Base-by-base conservation (phyloP, 2,329 filamentous ascomycete genomes). In the Phyllosticta paracitricarpa region DNA sequence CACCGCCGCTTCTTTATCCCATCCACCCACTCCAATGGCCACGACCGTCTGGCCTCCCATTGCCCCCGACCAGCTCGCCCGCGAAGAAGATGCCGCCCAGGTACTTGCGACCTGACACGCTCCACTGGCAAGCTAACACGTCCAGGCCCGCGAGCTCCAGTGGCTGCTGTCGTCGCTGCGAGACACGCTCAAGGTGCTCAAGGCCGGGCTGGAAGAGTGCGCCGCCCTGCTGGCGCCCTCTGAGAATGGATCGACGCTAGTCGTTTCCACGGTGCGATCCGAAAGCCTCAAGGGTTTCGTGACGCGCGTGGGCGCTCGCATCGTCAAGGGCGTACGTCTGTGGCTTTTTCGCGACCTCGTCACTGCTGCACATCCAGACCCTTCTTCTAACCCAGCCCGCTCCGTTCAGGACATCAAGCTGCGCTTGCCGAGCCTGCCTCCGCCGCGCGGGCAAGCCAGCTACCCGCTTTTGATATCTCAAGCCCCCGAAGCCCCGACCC, bases 241-340 rank as follows among this genome's bases (percentile, higher is more conserved):
- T 65, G 91, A 96, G 70, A 86, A 88, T 0, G 91, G 91, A 8
- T 92, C 87, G 68, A 99, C 93, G 0, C 84, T 99, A 28, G 92
- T 94, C 30, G 82, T 99, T 66, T 94, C 89, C 64, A 95, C 92
- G 14, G 83, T 88, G 61, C 84, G 92, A 61, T 93, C 90, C 61
- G 94, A 99, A 77, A 85, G 84, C 66, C 86, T 97, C 64, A 99
- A 99, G 74, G 94, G 94, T 19, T 89, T 91, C 68, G 84, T 97
- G 63, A 97, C 93, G 1, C 85, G 94, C 59, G 85, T 96, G 40
- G 94, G 94, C 51, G 90, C 90, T n/a, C 85, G 88, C 58, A 88
- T 99, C 65, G 88, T 96, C 65, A 96, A 96, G 73, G 93, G 91
- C 66, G 89, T 92, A 79, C 68, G 86, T 81, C 12, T 8, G 19